Evolutionary conservation across 257 asterid species (phyloP), one percentile per base, ranked within the genome.

Genomic region (Knoxia roxburghii): DNA sequence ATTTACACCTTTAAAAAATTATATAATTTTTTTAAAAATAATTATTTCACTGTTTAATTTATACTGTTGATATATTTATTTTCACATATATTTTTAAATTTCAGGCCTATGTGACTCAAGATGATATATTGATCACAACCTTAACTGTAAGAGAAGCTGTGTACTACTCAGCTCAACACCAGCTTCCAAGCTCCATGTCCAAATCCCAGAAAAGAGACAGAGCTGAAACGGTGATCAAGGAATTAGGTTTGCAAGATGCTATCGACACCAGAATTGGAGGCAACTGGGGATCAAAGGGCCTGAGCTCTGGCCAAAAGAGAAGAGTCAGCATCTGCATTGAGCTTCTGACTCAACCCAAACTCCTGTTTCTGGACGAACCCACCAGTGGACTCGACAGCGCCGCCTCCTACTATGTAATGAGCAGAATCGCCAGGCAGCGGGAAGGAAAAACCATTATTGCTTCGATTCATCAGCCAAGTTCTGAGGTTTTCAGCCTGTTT

Each of bases 371-470:
- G 27, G 90, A 85, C 60, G 88, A 82, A 60, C 88, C 90, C 0
- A 85, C 88, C 0, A 85, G 85, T 35, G 90, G 90, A 5, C 57
- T 85, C 20, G 88, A 82, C 60, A 78, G 90, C 61, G 90, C 88
- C 2, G 83, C 88, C 26, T 78, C 90, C 7, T 85, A 55, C 40
- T 80, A 82, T 68, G 83, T 85, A 0, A 77, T 85, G 80, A 80
- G 64, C 43, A 64, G 71, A 32, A 72, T 78, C 13, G 82, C 86
- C 0, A 70, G 70, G 4, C 73, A 76, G 65, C 7, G 64, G 3
- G 82, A 76, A 1, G 23, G 69, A 41, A 82, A 68, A 37, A 82
- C 85, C 2, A 65, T 80, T 0, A 46, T 85, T 33, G 85, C 84
- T 12, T 76, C 87, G 0, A 80, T 82, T 63, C 90, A 85, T 70